A percentile compares a stretch with the other conserved stretches of the same genome.
These are phyloP conservation scores for Pseudevernia furfuracea DNA, from an alignment of 495 filamentous ascomycete genomes.

Conservation along the genomic window DNA sequence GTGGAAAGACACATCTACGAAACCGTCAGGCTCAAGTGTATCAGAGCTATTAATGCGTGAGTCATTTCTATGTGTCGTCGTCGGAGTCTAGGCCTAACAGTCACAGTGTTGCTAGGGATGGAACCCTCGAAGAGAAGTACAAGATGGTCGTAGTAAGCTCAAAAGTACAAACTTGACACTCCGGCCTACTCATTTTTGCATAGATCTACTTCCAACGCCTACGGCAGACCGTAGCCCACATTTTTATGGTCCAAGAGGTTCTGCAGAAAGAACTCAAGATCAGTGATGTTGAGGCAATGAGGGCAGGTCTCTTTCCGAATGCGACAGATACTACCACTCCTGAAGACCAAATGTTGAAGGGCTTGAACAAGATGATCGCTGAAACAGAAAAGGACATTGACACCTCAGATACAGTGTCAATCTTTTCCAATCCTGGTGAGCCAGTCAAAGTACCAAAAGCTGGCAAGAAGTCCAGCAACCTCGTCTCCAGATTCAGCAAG, in stretches of 20 bases:
- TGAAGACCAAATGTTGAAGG: conserved; percentile 16
- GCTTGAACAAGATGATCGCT: conserved; percentile 22
- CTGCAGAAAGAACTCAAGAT: conserved; percentile 32
- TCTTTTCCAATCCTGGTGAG: too few relatives aligned
- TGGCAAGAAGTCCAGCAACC: not conserved
- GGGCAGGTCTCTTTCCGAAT: too few relatives aligned
- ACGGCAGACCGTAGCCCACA: conserved; percentile 46
- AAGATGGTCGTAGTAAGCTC: conserved; percentile 25
- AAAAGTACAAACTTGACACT: too few relatives aligned
- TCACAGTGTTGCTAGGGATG: conserved; percentile 16
- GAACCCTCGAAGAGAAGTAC: conserved; percentile 9
- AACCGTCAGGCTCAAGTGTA: not conserved
- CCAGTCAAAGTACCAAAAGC: too few relatives aligned
- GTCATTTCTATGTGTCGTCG: conserved; percentile 22
- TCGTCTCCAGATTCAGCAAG: conserved; percentile 28
- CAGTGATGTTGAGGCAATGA: conserved; percentile 36
- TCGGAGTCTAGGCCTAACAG: conserved; percentile 10
- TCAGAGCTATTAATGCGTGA: too few relatives aligned
- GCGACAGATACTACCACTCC: not conserved
- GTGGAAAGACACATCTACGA: conserved; percentile 45
- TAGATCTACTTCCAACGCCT: conserved; percentile 35
- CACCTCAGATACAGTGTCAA: not conserved
- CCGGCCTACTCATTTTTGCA: not conserved
- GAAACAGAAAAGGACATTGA: not conserved
- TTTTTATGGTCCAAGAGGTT: conserved; percentile 40